Evolutionary conservation across 108 stramenopile genomes (phyloP), one percentile per base, ranked within the genome.

Genomic region (Parietichytrium sp.): DNA sequence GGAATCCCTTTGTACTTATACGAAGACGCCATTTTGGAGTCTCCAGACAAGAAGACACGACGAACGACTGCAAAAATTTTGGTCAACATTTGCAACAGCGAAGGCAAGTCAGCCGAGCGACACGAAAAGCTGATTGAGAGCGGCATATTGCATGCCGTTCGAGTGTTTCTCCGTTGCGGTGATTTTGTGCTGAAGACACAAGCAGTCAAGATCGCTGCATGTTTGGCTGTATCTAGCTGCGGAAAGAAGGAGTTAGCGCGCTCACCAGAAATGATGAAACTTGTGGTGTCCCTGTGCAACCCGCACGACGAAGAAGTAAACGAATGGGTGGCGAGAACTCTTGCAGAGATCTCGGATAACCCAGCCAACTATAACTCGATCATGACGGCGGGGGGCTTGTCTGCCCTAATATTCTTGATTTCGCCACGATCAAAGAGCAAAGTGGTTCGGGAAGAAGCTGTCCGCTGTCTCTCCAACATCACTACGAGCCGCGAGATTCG

Each of bases 281-380:
- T 45, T n/a, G 36, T 72, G 10, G 42, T 72, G 23, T 33, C 38
- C 1, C 45, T 72, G 10, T 72, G 61, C 20, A 72, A 72, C 20
- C 36, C 45, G 23, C 45, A 45, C 45, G 61, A 72, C 61, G 61
- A 72, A 27, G 61, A 72, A 33, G 61, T 72, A 12, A 72, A 72
- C 42, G 61, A 33, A 8, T 33, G 45, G 13, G 38, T 72, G 10
- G 61, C 61, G 2, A 42, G 36, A 6, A 38, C 42, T n/a, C 61
- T 72, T 1, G 61, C 61, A 27, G n/a, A 42, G 0, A 72, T 72
- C 25, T 72, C 61, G 23, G 61, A 72, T 33, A 42, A 72, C 15
- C 38, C 23, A 42, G 10, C 61, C 13, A 72, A 33, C 61, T 38
- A 45, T 20, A 33, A 33, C 1, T 10, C 38, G 38, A 33, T 72